Conservation (phyloP, 306 rosid species). For the Vigna unguiculata region DNA sequence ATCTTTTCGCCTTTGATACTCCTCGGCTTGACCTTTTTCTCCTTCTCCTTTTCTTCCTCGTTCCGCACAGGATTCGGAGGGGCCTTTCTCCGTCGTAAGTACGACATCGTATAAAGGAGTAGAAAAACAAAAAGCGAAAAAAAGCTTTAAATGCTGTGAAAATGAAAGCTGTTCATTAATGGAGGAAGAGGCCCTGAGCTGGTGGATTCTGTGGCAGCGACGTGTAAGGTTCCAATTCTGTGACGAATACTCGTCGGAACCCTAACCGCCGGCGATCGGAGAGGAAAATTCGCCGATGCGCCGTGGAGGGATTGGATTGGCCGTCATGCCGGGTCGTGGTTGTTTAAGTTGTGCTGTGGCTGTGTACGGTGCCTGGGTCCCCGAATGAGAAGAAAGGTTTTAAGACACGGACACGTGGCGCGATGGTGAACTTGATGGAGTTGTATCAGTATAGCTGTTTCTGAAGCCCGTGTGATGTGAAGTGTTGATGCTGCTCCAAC, state of each 20-base stretch:
- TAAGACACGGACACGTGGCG: slow-evolving; percentile 41
- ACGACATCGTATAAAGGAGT: slow-evolving; percentile 60
- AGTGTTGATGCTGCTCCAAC: not conserved
- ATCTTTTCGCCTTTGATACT: slow-evolving; percentile 19
- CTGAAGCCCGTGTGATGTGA: not conserved
- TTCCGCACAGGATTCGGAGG: slow-evolving; percentile 19
- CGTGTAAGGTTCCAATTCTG: not conserved
- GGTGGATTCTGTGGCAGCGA: not conserved
- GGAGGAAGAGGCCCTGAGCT: slow-evolving; percentile 36
- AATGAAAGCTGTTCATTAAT: slow-evolving; percentile 9
- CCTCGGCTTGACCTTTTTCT: slow-evolving; percentile 37
- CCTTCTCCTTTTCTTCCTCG: slow-evolving; percentile 38
- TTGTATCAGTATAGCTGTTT: not conserved
- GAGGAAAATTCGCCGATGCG: slow-evolving; percentile 11
- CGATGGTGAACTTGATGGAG: not conserved
- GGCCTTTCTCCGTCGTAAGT: slow-evolving; percentile 64
- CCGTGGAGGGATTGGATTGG: slow-evolving; percentile 34
- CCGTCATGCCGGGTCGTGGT: not conserved
- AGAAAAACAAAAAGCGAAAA: not conserved
- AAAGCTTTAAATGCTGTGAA: slow-evolving; percentile 25
- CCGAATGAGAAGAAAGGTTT: not conserved
- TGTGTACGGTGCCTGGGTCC: slow-evolving; percentile 25
- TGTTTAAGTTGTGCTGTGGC: not conserved
- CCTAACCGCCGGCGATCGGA: slow-evolving; percentile 40
- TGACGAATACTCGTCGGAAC: slow-evolving; percentile 25